These are phyloP conservation scores for Comarum palustre DNA, from an alignment of 306 rosid genomes.

Conservation along the genomic window DNA sequence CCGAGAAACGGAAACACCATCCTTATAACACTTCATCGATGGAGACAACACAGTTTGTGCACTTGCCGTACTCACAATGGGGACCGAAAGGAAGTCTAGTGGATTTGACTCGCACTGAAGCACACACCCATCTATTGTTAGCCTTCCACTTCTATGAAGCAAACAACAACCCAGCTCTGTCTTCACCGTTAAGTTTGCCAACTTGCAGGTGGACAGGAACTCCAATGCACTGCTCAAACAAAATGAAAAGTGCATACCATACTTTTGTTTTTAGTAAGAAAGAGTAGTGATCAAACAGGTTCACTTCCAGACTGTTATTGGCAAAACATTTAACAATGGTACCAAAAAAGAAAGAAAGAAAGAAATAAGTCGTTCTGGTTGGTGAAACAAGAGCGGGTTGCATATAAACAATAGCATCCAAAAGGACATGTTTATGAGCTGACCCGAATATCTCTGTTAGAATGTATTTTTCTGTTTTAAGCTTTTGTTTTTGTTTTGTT, in stretches of 20 bases:
- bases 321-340: not conserved
- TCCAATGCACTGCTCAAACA: conserved; percentile 81
- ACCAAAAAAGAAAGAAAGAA: not conserved
- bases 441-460: not conserved
- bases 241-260: conserved; percentile 33
- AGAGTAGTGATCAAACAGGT: not conserved
- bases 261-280: conserved; percentile 21
- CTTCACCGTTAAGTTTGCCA: conserved; percentile 82
- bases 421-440: not conserved
- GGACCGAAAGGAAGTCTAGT: conserved; percentile 80
- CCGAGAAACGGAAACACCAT: conserved; percentile 79
- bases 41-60: conserved; percentile 42
- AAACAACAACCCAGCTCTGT: conserved; percentile 94
- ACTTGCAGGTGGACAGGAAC: conserved; percentile 80
- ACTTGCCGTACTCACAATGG: conserved; percentile 72
- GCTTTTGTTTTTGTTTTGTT: no score
- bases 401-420: not conserved
- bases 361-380: not conserved
- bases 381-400: not conserved
- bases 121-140: conserved; percentile 74
- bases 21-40: conserved; percentile 33
- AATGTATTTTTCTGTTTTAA: no score
- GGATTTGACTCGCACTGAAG: conserved; percentile 89
- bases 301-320: conserved; percentile 10
- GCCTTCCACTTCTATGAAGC: conserved; percentile 88